Conservation (phyloP, 169 alveolate species). For the Eimeria acervulina region DNA sequence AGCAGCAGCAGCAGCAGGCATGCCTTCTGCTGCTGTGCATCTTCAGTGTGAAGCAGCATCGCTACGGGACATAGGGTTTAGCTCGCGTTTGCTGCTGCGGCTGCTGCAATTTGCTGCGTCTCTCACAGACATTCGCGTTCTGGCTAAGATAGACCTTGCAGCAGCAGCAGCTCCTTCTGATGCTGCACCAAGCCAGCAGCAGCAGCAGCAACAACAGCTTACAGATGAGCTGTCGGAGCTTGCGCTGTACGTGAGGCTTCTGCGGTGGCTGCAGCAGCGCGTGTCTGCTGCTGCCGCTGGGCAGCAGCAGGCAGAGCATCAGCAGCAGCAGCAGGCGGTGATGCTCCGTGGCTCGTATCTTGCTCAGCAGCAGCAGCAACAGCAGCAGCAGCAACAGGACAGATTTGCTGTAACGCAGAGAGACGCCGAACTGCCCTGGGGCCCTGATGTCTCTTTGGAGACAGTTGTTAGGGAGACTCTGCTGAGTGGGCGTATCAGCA, state of each 20-base stretch:
- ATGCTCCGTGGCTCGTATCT: neutral
- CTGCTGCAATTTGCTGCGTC: conserved; percentile 73
- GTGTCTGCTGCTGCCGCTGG: conserved; percentile 48
- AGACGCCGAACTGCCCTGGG: conserved; percentile 64
- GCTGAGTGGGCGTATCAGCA: conserved; percentile 72
- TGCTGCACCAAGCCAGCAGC: conserved; percentile 17
- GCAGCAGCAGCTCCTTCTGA: conserved; percentile 64
- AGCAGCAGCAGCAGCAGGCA: conserved; percentile 39
- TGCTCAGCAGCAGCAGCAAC: conserved; percentile 28
- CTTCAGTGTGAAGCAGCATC: conserved; percentile 59
- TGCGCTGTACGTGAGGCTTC: conserved; percentile 81
- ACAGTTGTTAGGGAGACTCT: conserved; percentile 77
- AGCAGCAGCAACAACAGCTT: conserved; percentile 14
- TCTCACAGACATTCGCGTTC: conserved; percentile 16
- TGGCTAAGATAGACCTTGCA: conserved; percentile 53
- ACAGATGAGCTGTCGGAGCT: conserved; percentile 79
- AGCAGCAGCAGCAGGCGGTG: conserved; percentile 50
- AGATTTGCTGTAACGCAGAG: conserved; percentile 25
- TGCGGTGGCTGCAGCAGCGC: conserved; percentile 86
- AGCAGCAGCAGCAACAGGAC: conserved; percentile 58
- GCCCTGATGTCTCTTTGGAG: conserved; percentile 50
- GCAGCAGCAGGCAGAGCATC: conserved; percentile 14
- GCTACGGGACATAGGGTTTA: conserved; percentile 12
- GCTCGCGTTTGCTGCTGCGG: conserved; percentile 70
- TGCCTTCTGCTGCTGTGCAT: neutral